phyloP scores from a whole-genome alignment of 257 asterid species.

The Jaltomata sinuosa region DNA sequence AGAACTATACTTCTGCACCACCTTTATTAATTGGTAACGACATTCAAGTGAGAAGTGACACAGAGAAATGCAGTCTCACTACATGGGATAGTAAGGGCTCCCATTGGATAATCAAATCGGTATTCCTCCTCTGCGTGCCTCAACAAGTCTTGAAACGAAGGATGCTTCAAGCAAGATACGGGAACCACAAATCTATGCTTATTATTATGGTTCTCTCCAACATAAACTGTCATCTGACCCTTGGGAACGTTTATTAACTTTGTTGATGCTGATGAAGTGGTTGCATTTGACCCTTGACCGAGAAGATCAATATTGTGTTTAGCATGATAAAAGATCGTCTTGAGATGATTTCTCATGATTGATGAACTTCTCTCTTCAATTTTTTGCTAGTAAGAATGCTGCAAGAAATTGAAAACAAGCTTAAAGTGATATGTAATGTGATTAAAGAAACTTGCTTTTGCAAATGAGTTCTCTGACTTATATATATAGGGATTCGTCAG shows the following conservation, averaged over 20 bases:
- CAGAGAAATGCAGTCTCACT: not conserved
- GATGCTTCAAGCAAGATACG: not conserved
- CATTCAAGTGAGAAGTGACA: constrained; percentile 2
- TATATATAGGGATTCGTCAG: not conserved
- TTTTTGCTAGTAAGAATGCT: not conserved
- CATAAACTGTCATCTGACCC: constrained; percentile 8
- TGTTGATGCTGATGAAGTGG: not conserved
- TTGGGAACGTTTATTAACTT: not conserved
- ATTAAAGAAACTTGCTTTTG: not conserved
- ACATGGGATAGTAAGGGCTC: constrained; percentile 6
- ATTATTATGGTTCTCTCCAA: not conserved
- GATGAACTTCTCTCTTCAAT: not conserved
- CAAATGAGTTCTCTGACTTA: not conserved
- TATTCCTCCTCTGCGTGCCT: constrained; percentile 2
- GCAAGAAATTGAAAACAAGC: not conserved
- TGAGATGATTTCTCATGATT: not conserved
- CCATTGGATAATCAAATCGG: constrained; percentile 2
- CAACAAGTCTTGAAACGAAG: constrained; percentile 7
- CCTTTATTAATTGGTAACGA: not conserved
- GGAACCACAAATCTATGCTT: constrained; percentile 3
- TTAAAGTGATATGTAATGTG: not conserved
- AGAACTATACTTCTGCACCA: not conserved
- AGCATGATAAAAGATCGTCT: not conserved
- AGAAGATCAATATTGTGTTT: not conserved
- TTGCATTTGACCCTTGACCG: not conserved